Conservation (phyloP, 2,329 filamentous ascomycete genomes). For the Thelonectria blattea region DNA sequence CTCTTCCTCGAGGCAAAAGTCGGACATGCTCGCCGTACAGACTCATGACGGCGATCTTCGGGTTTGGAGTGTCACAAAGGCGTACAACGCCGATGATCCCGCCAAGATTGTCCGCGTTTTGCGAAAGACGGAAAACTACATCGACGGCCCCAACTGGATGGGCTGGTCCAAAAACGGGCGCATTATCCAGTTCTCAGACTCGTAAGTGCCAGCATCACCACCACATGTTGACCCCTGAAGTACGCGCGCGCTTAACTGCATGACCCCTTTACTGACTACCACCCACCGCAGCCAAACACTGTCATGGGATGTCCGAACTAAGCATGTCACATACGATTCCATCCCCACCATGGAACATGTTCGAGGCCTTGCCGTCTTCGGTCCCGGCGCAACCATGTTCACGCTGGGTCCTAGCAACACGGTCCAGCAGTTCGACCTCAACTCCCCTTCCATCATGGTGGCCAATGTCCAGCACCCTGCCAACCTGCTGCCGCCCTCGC, state of each 20-base stretch:
- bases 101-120: constrained; percentile 90
- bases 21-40: constrained; percentile 95
- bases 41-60: constrained; percentile 89
- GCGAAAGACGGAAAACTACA: constrained; percentile 76
- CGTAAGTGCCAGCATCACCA: constrained; percentile 63
- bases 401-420: constrained; percentile 87
- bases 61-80: constrained; percentile 96
- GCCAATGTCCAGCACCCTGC: constrained; percentile 87
- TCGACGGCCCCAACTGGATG: constrained; percentile 89
- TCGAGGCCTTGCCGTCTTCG: constrained; percentile 84
- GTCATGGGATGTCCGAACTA: constrained; percentile 98
- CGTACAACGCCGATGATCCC: constrained; percentile 70
- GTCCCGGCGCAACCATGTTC: constrained; percentile 89
- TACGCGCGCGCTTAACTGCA: constrained; percentile 56
- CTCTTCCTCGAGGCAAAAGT: constrained; percentile 93
- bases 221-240: constrained; percentile 29
- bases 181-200: constrained; percentile 89
- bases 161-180: constrained; percentile 98
- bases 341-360: constrained; percentile 86
- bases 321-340: constrained; percentile 88
- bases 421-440: constrained; percentile 94
- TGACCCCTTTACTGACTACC: constrained; percentile 42
- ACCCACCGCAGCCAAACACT: constrained; percentile 73
- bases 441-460: constrained; percentile 79
- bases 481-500: constrained; percentile 77